phyloP scores from a whole-genome alignment of 1,139 yeast genomes.

The Hemisphaericaspora xylofermentans region DNA sequence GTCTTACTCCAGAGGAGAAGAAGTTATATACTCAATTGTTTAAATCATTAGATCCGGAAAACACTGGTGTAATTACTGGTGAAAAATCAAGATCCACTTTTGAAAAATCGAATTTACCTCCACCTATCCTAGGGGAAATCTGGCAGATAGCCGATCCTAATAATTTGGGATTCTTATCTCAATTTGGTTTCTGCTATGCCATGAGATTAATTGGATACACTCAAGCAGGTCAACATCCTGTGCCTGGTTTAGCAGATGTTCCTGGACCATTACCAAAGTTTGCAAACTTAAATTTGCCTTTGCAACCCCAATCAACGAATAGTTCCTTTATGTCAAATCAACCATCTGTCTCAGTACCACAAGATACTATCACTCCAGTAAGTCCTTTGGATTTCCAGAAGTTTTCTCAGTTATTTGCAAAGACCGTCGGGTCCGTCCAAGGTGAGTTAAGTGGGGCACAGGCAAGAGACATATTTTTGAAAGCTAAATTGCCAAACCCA shows the following conservation, averaged over 20 bases:
- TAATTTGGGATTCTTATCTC: constrained; percentile 82
- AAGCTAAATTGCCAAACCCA: constrained; percentile 77
- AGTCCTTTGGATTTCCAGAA: constrained; percentile 64
- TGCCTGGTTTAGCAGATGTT: constrained; percentile 49
- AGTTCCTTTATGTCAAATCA: constrained; percentile 51
- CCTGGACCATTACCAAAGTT: constrained; percentile 63
- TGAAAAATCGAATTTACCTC: constrained; percentile 83
- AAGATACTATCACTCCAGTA: constrained; percentile 58
- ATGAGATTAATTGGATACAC: constrained; percentile 88
- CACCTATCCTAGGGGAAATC: constrained; percentile 77
- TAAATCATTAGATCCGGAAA: constrained; percentile 74
- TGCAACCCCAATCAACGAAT: constrained; percentile 34
- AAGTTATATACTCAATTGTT: constrained; percentile 71
- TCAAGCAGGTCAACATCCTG: constrained; percentile 67
- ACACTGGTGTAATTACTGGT: constrained; percentile 83
- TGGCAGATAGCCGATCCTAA: constrained; percentile 91
- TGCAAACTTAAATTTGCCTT: constrained; percentile 31
- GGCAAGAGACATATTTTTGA: constrained; percentile 83
- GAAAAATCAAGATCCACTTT: constrained; percentile 83
- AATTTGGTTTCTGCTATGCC: constrained; percentile 79
- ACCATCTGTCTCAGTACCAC: constrained; percentile 41
- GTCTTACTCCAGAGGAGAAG: constrained; percentile 78
- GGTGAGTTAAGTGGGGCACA: constrained; percentile 62
- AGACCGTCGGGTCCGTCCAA: constrained; percentile 58
- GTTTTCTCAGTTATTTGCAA: constrained; percentile 72